Evolutionary conservation across 257 asterid species (phyloP).

Genomic region (Solanum dulcamara): DNA sequence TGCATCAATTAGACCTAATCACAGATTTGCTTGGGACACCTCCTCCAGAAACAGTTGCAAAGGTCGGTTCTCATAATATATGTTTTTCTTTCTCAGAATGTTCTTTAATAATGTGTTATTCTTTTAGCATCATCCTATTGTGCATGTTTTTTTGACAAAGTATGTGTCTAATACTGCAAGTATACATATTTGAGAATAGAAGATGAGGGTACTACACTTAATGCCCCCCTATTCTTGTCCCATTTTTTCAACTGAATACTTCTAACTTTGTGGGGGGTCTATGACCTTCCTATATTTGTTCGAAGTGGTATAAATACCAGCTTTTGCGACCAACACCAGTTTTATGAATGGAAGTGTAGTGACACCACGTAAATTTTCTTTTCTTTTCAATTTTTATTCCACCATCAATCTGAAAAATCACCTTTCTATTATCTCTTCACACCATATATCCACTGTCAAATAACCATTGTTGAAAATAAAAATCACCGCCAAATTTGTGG

Average conservation of each 20-base stretch:
- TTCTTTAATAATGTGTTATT: neutral
- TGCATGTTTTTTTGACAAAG: neutral
- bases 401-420: too few relatives aligned
- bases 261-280: neutral
- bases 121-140: neutral
- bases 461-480: neutral
- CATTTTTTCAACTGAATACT: neutral
- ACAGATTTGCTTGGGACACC: conserved; percentile 94
- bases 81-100: neutral
- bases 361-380: too few relatives aligned
- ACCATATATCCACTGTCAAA: too few relatives aligned
- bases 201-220: neutral
- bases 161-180: neutral
- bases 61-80: conserved; percentile 34
- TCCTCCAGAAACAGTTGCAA: conserved; percentile 76
- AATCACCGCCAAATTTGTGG: neutral
- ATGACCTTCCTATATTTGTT: neutral
- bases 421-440: too few relatives aligned
- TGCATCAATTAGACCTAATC: conserved; percentile 84
- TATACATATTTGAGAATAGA: neutral
- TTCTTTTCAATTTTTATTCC: too few relatives aligned
- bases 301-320: neutral
- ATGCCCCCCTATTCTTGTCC: neutral
- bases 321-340: too few relatives aligned
- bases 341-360: too few relatives aligned